A percentile compares a stretch with the other conserved stretches of the same genome.
phyloP scores from a whole-genome alignment of 352 stramenopile genomes.

The Phytophthora pistaciae region DNA sequence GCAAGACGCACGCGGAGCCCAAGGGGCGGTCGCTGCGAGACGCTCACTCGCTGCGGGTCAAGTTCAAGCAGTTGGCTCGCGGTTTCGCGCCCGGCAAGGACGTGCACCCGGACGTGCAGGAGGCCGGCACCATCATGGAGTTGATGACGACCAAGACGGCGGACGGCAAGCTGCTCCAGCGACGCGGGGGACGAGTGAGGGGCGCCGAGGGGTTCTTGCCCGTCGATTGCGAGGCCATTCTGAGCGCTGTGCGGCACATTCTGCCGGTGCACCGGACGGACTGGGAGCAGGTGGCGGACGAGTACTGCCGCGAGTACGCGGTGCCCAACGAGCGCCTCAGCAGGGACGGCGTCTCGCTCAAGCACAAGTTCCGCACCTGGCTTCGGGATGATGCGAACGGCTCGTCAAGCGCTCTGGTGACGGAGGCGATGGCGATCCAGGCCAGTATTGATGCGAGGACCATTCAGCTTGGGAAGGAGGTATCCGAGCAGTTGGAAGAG shows the following conservation, averaged over 20 bases:
- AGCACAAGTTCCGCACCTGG: conserved; percentile 42
- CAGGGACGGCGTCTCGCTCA: conserved; percentile 39
- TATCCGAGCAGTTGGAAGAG: conserved; percentile 1
- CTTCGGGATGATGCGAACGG: conserved; percentile 23
- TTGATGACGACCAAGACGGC: conserved; percentile 36
- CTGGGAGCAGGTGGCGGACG: conserved; percentile 35
- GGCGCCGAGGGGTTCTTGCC: conserved; percentile 39
- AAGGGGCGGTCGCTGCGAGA: conserved; percentile 36
- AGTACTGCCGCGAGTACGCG: conserved; percentile 39
- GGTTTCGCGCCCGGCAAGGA: conserved; percentile 9
- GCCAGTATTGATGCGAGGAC: conserved; percentile 32
- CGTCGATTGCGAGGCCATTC: conserved; percentile 28
- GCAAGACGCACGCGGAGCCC: conserved; percentile 32
- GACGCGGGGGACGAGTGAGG: conserved; percentile 33
- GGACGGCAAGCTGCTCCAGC: conserved; percentile 22
- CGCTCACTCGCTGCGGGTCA: conserved; percentile 31
- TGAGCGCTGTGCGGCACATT: conserved; percentile 21
- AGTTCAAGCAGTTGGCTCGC: conserved; percentile 44
- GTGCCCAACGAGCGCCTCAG: conserved; percentile 20
- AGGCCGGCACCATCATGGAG: conserved; percentile 22
- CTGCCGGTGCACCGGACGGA: conserved; percentile 26
- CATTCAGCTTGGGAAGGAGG: neutral
- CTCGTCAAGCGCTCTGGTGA: conserved; percentile 21
- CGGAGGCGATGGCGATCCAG: conserved; percentile 25
- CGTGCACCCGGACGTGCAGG: conserved; percentile 14